A percentile compares a stretch with the other conserved stretches of the same genome.
phyloP scores from a whole-genome alignment of 441 rosid genomes.

The Cnidoscolus chayamansa region DNA sequence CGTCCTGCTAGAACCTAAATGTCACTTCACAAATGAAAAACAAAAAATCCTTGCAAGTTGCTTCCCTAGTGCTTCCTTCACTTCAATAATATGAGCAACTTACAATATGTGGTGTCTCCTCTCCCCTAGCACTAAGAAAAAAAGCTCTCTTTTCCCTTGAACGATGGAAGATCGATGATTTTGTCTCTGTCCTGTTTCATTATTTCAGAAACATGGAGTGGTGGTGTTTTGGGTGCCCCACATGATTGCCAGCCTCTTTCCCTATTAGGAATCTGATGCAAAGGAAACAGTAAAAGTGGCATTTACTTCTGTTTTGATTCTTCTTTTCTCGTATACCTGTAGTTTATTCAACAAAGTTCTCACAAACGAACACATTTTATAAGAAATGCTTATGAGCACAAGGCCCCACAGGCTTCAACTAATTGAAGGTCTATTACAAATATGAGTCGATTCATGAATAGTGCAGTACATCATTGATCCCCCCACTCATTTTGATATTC shows the following conservation, averaged over 20 bases:
- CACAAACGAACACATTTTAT: not conserved
- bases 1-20: constrained; percentile 5
- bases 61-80: constrained; percentile 31
- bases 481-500: not conserved
- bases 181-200: constrained; percentile 19
- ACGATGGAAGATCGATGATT: constrained; percentile 25
- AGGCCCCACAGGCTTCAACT: not conserved
- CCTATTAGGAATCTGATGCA: constrained; percentile 16
- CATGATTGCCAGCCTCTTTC: constrained; percentile 30
- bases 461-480: not conserved
- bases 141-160: constrained; percentile 23
- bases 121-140: constrained; percentile 26
- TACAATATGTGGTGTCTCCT: constrained; percentile 26
- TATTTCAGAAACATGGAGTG: constrained; percentile 14
- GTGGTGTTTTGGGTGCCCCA: constrained; percentile 15
- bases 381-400: not conserved
- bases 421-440: not conserved
- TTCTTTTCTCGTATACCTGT: not conserved
- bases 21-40: constrained; percentile 8
- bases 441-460: not conserved
- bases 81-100: constrained; percentile 21
- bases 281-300: constrained; percentile 15
- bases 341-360: not conserved
- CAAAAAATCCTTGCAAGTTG: constrained; percentile 1
- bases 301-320: constrained; percentile 9